Percentiles rank a stretch among this genome's conserved stretches.
phyloP scores from a whole-genome alignment of 2,329 filamentous ascomycete genomes.

The Neonectria magnoliae region DNA sequence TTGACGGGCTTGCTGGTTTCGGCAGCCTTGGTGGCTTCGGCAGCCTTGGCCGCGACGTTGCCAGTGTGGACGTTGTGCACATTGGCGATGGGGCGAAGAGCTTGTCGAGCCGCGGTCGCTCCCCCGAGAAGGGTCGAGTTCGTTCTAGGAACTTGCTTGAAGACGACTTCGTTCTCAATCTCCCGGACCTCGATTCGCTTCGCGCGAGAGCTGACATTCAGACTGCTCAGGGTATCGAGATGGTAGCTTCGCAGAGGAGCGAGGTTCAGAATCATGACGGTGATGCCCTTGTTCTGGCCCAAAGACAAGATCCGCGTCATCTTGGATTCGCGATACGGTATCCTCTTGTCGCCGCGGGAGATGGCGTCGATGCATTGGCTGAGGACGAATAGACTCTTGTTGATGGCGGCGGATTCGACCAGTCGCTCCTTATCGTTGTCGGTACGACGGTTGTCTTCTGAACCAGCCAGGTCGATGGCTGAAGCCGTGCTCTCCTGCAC shows the following conservation, averaged over 20 bases:
- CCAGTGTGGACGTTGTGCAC: conserved; percentile 78
- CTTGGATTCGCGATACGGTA: conserved; percentile 94
- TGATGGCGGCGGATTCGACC: conserved; percentile 96
- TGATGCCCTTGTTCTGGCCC: conserved; percentile 94
- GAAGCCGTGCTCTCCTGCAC: conserved; percentile 84
- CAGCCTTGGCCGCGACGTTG: conserved; percentile 55
- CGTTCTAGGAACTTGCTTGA: conserved; percentile 76
- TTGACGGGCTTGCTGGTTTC: conserved; percentile 78
- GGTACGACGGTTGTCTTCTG: conserved; percentile 93
- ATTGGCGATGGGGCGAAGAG: conserved; percentile 79
- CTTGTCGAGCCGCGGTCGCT: conserved; percentile 70
- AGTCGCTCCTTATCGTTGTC: conserved; percentile 93
- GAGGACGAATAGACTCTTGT: conserved; percentile 94
- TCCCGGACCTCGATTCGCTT: conserved; percentile 97
- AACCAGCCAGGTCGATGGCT: conserved; percentile 93
- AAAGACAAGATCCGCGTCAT: conserved; percentile 95
- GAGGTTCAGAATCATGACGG: conserved; percentile 95
- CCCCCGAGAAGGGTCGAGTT: conserved; percentile 50
- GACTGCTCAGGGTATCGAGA: conserved; percentile 89
- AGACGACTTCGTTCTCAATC: conserved; percentile 94
- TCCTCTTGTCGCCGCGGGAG: conserved; percentile 75
- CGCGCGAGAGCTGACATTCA: conserved; percentile 94
- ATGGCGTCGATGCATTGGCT: conserved; percentile 97
- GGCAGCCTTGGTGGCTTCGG: conserved; percentile 54
- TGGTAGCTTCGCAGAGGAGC: conserved; percentile 93